A percentile compares a stretch with the other conserved stretches of the same genome.
These are phyloP conservation scores for Aquanectria penicillioides DNA, from an alignment of 2,329 filamentous ascomycete genomes.

Conservation along the genomic window DNA sequence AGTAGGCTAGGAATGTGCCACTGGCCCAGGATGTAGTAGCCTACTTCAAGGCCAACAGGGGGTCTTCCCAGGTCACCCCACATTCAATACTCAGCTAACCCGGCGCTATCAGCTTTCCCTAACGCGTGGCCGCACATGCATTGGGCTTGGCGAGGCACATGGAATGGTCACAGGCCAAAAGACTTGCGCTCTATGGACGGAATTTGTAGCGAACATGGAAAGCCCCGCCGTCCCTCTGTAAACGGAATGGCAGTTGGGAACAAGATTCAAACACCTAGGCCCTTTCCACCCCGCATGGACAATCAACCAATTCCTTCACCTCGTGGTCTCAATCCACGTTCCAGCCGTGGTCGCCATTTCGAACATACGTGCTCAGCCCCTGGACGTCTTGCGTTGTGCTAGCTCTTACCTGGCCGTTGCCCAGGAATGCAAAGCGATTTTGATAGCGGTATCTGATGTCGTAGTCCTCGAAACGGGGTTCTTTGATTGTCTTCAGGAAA, in stretches of 20 bases:
- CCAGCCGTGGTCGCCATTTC: slow-evolving; percentile 56
- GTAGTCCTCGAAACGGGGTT: slow-evolving; percentile 47
- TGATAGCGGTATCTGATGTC: slow-evolving; percentile 46
- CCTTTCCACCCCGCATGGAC: too few relatives aligned
- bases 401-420: slow-evolving; percentile 57
- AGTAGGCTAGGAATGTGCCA: slow-evolving; percentile 4
- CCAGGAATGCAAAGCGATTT: slow-evolving; percentile 52
- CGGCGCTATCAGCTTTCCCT: slow-evolving; percentile 13
- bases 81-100: slow-evolving; percentile 13
- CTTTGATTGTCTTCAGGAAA: slow-evolving; percentile 50
- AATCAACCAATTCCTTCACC: too few relatives aligned
- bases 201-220: slow-evolving; percentile 12
- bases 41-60: slow-evolving; percentile 8
- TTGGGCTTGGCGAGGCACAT: slow-evolving; percentile 12
- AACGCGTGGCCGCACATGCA: neutral
- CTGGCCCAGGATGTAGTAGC: too few relatives aligned
- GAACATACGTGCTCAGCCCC: slow-evolving; percentile 56
- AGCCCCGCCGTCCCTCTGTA: too few relatives aligned
- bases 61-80: slow-evolving; percentile 14
- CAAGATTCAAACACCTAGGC: too few relatives aligned
- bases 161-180: neutral
- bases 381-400: slow-evolving; percentile 50
- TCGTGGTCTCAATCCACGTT: slow-evolving; percentile 47
- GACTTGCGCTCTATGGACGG: neutral
- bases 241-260: too few relatives aligned